A percentile compares a stretch with the other conserved stretches of the same genome.
Evolutionary conservation across 352 stramenopile species (phyloP).

Genomic region (Blastocystis sp.): DNA sequence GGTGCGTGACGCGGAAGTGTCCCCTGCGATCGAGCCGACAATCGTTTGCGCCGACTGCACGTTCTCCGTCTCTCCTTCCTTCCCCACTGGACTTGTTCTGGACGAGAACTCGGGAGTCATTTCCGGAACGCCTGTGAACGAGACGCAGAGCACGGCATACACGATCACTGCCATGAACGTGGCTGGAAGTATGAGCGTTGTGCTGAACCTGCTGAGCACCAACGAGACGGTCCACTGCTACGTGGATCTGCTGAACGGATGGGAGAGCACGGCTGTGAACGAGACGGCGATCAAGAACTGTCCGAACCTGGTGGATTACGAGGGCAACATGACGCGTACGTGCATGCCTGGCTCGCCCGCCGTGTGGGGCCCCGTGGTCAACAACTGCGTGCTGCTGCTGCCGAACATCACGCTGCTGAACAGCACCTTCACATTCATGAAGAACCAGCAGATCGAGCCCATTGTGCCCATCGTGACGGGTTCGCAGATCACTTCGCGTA

Average conservation of each 20-base stretch:
- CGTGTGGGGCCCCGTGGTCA: neutral
- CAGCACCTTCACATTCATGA: constrained; percentile 30
- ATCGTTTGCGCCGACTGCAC: constrained; percentile 44
- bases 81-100: constrained; percentile 9
- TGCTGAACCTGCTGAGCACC: constrained; percentile 7
- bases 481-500: neutral
- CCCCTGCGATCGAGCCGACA: neutral
- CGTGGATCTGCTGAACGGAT: constrained; percentile 49
- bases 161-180: constrained; percentile 32
- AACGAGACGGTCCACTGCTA: constrained; percentile 52
- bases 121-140: neutral
- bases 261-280: constrained; percentile 40
- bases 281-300: constrained; percentile 22
- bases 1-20: neutral
- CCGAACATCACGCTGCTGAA: constrained; percentile 30
- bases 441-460: constrained; percentile 48
- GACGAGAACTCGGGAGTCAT: neutral
- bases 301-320: constrained; percentile 20
- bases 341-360: constrained; percentile 30
- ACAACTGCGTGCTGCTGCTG: constrained; percentile 37
- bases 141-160: neutral
- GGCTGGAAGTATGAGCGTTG: neutral
- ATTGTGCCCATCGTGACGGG: constrained; percentile 45
- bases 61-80: constrained; percentile 10
- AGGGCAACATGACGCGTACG: constrained; percentile 10